A percentile compares a stretch with the other conserved stretches of the same genome.
Evolutionary conservation across 2,329 filamentous ascomycete genomes (phyloP).

Genomic region (Penicillium sp.): DNA sequence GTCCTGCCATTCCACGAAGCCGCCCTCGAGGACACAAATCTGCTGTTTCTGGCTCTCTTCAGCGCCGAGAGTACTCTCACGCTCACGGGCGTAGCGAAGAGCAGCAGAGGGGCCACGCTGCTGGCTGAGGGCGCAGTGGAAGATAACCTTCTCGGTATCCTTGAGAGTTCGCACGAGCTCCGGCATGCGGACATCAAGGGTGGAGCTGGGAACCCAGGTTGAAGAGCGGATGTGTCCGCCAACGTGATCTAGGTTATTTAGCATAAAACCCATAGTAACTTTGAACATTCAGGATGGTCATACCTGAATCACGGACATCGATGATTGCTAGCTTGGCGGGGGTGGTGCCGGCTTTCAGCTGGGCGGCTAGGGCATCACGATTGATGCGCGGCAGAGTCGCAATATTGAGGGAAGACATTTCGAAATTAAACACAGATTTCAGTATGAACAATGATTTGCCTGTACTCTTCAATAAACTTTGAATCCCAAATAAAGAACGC

Average conservation of each 20-base stretch:
- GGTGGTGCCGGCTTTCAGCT: constrained; percentile 57
- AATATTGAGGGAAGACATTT: constrained; percentile 59
- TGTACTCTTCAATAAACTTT: background rate
- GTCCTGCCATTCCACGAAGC: constrained; percentile 90
- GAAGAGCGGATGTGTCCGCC: constrained; percentile 84
- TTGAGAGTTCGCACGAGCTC: constrained; percentile 77
- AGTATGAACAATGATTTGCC: background rate
- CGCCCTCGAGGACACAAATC: constrained; percentile 78
- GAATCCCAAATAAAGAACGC: background rate
- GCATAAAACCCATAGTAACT: background rate
- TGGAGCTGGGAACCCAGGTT: constrained; percentile 71
- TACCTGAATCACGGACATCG: constrained; percentile 85
- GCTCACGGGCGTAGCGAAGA: constrained; percentile 68
- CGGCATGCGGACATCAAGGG: constrained; percentile 74
- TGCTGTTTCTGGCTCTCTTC: constrained; percentile 59
- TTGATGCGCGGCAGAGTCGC: constrained; percentile 66
- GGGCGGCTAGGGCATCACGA: constrained; percentile 66
- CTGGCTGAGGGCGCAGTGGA: constrained; percentile 92
- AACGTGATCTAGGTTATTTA: constrained; percentile 66
- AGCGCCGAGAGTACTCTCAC: constrained; percentile 54
- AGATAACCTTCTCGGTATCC: constrained; percentile 81
- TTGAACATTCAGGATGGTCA: background rate
- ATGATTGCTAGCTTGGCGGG: constrained; percentile 66
- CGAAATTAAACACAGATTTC: background rate
- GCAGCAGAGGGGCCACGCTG: constrained; percentile 86